Base-by-base conservation (phyloP, 2,329 filamentous ascomycete species). In the Sporothrix euskadiensis region DNA sequence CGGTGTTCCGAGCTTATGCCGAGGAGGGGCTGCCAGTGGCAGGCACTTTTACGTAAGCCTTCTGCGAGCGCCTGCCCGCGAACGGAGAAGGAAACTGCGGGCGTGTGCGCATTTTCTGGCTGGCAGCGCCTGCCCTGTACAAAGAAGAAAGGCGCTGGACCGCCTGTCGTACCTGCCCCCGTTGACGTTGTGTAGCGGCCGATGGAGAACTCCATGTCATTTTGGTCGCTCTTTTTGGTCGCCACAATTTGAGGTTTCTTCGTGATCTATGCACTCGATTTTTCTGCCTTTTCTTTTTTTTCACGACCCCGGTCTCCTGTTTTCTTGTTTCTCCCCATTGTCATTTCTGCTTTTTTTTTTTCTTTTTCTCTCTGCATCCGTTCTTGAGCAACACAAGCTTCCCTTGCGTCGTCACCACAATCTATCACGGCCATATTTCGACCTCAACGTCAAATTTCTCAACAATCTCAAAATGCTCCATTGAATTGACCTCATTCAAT, bases 31-130 rank as follows among this genome's bases (percentile, higher is more conserved):
- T 35, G 47, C 30, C 14, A 30, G 12, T 22, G 61, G 61, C 22
- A 66, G 61, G 59, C 26, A 68, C 9, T 69, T 69, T 69, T 69
- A 69, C 66, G 66, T 69, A 69, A 69, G 66, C 66, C 22, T 16
- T 69, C n/a, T 52, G 19, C 8, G 30, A 52, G 44, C 44, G 19
- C 44, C 65, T 19, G 44, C 65, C 41, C 35, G 44, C 22, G 30
- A 49, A 52, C 65, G 65, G 44, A 68, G 44, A n/a, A 12, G 65
- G 65, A 68, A 68, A 52, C 12, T 52, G 65, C 10, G 26, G 26
- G 65, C 30, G 44, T 66, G 65, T 26, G 65, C 65, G 26, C 65
- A 68, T 68, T 35, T 52, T 68, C 39, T 32, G 44, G 61, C 61
- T 68, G 16, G 16, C 16, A n/a, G 61, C n/a, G 12, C 26, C 16